A percentile compares a stretch with the other conserved stretches of the same genome.
These are phyloP conservation scores for Carex scoparia DNA, from an alignment of 176 grass and related monocot genomes.

Conservation along the genomic window DNA sequence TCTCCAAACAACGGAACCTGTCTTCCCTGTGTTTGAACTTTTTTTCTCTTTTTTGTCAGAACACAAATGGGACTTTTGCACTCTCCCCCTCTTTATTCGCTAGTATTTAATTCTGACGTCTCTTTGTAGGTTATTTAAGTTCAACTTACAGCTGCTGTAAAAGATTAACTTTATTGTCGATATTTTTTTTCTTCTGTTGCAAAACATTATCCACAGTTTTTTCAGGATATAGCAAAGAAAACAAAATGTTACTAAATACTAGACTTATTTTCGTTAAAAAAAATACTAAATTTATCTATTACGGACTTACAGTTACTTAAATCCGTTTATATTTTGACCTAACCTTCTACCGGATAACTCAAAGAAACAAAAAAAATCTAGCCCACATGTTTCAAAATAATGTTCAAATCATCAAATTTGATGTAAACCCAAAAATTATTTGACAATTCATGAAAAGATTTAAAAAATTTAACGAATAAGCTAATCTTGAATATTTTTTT, in stretches of 20 bases:
- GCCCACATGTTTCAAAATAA: not conserved
- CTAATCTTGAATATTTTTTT: not conserved
- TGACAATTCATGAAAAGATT: not conserved
- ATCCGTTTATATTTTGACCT: not conserved
- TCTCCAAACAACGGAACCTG: slow-evolving; percentile 21
- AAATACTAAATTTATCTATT: not conserved
- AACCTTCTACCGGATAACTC: not conserved
- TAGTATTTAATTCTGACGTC: not conserved
- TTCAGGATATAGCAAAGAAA: not conserved
- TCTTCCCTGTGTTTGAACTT: slow-evolving; percentile 26
- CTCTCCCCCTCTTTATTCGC: not conserved
- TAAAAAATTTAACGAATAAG: not conserved
- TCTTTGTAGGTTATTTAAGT: not conserved
- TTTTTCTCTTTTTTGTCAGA: not conserved
- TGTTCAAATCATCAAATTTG: not conserved
- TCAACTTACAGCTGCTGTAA: not conserved
- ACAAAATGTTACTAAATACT: slow-evolving; percentile 1
- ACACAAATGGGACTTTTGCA: not conserved
- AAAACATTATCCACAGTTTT: not conserved
- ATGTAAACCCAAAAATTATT: not conserved
- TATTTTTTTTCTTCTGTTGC: not conserved
- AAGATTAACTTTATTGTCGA: not conserved
- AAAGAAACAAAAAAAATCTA: not conserved
- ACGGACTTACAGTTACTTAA: not conserved
- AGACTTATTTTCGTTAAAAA: not conserved